These are phyloP conservation scores for Rosa rugosa DNA, from an alignment of 306 rosid species.

Conservation along the genomic window DNA sequence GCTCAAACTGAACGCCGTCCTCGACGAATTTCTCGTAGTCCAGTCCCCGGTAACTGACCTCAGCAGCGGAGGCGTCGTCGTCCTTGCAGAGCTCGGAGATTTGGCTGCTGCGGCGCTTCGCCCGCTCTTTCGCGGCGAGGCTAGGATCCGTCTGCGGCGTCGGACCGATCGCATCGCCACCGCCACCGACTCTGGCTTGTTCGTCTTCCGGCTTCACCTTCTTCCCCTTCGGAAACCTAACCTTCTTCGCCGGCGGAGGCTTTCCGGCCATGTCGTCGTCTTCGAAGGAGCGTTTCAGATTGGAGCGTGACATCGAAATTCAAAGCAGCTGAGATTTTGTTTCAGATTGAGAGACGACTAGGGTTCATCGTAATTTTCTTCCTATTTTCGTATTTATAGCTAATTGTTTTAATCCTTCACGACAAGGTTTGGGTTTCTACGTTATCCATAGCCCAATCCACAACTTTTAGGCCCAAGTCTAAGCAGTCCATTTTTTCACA, in stretches of 20 bases:
- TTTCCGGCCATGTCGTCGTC: background rate
- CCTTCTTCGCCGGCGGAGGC: conserved; percentile 42
- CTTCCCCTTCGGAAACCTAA: conserved; percentile 90
- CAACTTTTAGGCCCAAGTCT: background rate
- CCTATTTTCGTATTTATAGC: background rate
- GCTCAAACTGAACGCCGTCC: conserved; percentile 87
- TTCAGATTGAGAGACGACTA: background rate
- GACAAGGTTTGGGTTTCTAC: background rate
- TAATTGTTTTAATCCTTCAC: too few species aligned
- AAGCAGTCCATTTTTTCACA: background rate
- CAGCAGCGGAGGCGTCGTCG: conserved; percentile 51
- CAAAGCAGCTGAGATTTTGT: background rate
- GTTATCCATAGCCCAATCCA: background rate
- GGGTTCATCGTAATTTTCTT: background rate
- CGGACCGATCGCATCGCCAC: conserved; percentile 34
- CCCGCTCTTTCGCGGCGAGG: background rate
- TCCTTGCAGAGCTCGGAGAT: background rate
- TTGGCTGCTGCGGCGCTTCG: background rate
- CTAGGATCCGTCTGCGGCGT: background rate
- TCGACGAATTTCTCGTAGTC: conserved; percentile 48
- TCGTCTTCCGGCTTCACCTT: conserved; percentile 62
- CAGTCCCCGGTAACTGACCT: conserved; percentile 58
- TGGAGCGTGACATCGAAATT: background rate
- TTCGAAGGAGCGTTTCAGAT: conserved; percentile 4
- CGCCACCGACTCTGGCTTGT: conserved; percentile 11